Evolutionary conservation across 257 asterid species (phyloP), one percentile per base, ranked within the genome.

Genomic region (Haberlea rhodopensis): DNA sequence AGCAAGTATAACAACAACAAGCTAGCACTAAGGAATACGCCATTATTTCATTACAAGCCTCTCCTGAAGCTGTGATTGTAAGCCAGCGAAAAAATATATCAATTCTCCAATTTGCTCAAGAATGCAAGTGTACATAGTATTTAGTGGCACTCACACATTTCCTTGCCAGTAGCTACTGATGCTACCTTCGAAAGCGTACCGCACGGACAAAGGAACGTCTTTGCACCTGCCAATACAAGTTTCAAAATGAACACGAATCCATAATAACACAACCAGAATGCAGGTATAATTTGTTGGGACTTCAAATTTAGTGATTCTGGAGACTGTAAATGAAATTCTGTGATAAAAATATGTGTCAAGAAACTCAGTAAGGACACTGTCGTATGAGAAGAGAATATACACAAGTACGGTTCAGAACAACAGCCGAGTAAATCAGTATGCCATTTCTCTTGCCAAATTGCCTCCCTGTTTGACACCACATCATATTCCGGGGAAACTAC

Each of bases 1-100:
- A 83, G 66, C 87, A 85, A 27, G 89, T 83, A 62, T 83, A 87
- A 72, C 85, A 85, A 71, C 90, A 87, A 67, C 96, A 87, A 16
- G 83, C 78, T 15, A 81, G 82, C 67, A 85, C 72, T 64, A 85
- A 73, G 53, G 90, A 81, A 65, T 85, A 78, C 18, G 88, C 82
- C 86, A 81, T 71, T 69, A 85, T 75, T 16, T 79, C 87, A 56
- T 81, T 81, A 69, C 91, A 84, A 66, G 82, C 80, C 63, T 82
- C 81, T 15, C 67, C 77, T 8, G 86, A 57, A 72, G 88, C 91
- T 84, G 86, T 67, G 29, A 53, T 29, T 62, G 24, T 34, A 69
- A 37, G 46, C 1, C 3, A 8, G 5, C 40, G 27, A 52, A 13
- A 54, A 25, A 13, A 31, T 52, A 16, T 49, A 52, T 32, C 43